Percentiles rank a stretch among this genome's conserved stretches.
phyloP scores from a whole-genome alignment of 768 basidiomycete species.

The Leccinum uliginosum region DNA sequence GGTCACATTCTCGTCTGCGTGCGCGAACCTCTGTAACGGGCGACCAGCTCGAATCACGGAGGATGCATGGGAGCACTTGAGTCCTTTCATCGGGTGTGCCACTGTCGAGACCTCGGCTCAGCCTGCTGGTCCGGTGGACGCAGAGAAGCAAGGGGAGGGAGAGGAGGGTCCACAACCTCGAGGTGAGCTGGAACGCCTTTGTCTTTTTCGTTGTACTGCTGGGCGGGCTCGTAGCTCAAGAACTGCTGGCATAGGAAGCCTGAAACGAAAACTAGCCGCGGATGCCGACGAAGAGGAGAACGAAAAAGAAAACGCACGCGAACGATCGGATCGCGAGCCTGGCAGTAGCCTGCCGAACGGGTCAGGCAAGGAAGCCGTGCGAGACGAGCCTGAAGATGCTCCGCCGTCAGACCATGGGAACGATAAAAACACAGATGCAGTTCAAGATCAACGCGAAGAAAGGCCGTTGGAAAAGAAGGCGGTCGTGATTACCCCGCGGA shows the following conservation, averaged over 20 bases:
- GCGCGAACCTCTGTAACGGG: constrained; percentile 19
- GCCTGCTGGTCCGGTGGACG: background rate
- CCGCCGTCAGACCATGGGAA: constrained; percentile 6
- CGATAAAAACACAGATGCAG: background rate
- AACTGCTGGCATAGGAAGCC: background rate
- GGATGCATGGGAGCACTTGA: constrained; percentile 15
- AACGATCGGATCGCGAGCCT: background rate
- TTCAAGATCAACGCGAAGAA: constrained; percentile 2
- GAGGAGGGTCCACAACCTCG: background rate
- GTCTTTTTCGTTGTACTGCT: background rate
- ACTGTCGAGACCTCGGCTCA: constrained; percentile 7
- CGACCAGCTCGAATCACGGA: constrained; percentile 21
- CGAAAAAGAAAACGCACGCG: background rate
- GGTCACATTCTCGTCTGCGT: constrained; percentile 15
- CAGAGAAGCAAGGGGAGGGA: background rate
- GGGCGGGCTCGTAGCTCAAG: background rate
- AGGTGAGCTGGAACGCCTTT: constrained; percentile 3
- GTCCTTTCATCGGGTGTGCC: constrained; percentile 22
- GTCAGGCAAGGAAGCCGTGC: background rate
- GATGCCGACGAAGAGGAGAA: background rate
- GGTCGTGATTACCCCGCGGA: background rate
- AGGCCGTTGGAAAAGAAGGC: constrained; percentile 7
- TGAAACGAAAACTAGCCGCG: background rate
- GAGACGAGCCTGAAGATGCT: background rate
- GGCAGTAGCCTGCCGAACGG: background rate